Evolutionary conservation across 768 basidiomycete species (phyloP), one percentile per base, ranked within the genome.

Genomic region (Tremella fuciformis): DNA sequence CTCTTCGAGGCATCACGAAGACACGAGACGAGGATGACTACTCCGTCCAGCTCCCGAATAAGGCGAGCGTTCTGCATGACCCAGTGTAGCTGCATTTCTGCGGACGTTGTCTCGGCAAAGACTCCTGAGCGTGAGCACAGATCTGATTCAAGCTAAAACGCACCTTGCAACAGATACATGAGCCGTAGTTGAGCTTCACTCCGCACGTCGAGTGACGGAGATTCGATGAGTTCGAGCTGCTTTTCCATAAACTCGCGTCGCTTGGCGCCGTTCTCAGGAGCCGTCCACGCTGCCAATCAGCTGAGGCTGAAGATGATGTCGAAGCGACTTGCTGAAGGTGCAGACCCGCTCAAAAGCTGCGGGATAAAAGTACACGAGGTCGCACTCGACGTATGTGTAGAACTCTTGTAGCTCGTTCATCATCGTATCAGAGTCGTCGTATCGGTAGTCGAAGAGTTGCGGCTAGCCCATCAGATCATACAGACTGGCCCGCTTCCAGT

Each of bases 331-430:
- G 11, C 29, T 34, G 11, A 34, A 34, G 29, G 6, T 34, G 29
- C 29, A 34, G 11, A 11, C 29, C 29, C 11, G 29, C 29, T 34
- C 29, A 34, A 34, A 34, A 11, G 29, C 29, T 4, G 29, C 29
- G 3, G 18, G 44, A 3, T 46, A n/a, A 34, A 4, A 11, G 11
- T 34, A 34, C 29, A 34, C n/a, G 74, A 91, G 90, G 80, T 90
- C 88, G 1, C 84, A 84, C 80, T 97, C 94, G 60, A 91, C 86
- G 78, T 96, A 99, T 19, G 91, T 90, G 77, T 94, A 98, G 79
- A 98, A 97, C 78, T 99, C 96, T 58, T 97, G 89, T 39, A 99
- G 86, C 76, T 99, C 96, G 69, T 88, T 88, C 83, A 94, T 86
- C 18, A 97, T 85, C 3, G 89, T 92, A 77, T 96, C 91, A 71